Base-by-base conservation (phyloP, 2,329 filamentous ascomycete species). In the Geosmithia morbida region DNA sequence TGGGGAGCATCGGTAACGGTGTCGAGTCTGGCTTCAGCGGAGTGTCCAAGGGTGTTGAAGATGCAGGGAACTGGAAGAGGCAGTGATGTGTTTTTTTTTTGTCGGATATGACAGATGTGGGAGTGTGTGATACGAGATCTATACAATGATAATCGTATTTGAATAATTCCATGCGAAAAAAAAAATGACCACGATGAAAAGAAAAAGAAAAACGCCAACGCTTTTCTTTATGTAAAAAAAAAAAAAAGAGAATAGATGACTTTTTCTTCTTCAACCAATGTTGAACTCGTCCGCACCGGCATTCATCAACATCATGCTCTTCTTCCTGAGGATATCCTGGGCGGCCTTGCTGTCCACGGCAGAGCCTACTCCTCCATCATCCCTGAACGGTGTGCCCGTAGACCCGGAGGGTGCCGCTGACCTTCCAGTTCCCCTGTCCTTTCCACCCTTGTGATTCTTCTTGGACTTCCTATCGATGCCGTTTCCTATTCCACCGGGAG, bases 401-500 rank as follows among this genome's bases (percentile, higher is more conserved):
- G 48, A 37, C 11, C 18, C 37, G 11, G 29, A 30, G 11, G 29
- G 11, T 30, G 29, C 6, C 29, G 29, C 11, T 11, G 33, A 14
- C 39, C 16, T 33, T 20, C 17, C 10, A 18, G 14, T 14, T 11
- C n/a, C n/a, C 14, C 22, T 45, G 14, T 58, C 56, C 51, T 61
- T 66, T 48, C 58, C 59, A 39, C 60, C 57, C 43, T 63, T 61
- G 41, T 47, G 40, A 16, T 37, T 37, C 54, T 66, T 67, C 64
- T 66, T 63, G 56, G 66, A 58, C 63, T 69, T 64, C 57, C 65
- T 60, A 59, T 72, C 53, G 64, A 75, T 61, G 10, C 75, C 74
- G 2, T 70, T 71, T 33, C 81, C 81, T 48, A 98, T 94, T 45
- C 85, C 84, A 5, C 85, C 84, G 0, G 92, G 92, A 30, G 87